Percentiles rank a stretch among this genome's conserved stretches.
Conservation (phyloP, 805 yeast genomes). For the Peterozyma xylosa region DNA sequence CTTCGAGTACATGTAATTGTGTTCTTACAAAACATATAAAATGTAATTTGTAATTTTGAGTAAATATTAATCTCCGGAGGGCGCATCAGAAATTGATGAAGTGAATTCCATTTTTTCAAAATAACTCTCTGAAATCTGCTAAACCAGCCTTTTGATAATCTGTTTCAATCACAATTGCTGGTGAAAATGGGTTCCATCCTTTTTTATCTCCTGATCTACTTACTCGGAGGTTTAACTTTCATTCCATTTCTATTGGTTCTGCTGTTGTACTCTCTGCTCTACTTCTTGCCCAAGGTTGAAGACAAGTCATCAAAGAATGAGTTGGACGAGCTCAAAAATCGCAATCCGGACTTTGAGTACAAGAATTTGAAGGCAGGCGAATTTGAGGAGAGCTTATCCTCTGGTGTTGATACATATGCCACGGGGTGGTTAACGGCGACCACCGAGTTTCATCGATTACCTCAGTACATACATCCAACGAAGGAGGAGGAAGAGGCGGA, state of each 20-base stretch:
- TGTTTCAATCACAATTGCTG: too few relatives aligned
- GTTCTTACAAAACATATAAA: too few relatives aligned
- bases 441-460: slow-evolving; percentile 56
- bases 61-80: too few relatives aligned
- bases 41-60: too few relatives aligned
- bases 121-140: too few relatives aligned
- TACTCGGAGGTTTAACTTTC: slow-evolving; percentile 79
- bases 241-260: slow-evolving; percentile 47
- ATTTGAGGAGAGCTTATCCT: slow-evolving; percentile 48
- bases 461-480: slow-evolving; percentile 25
- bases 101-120: too few relatives aligned
- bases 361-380: slow-evolving; percentile 49
- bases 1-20: too few relatives aligned
- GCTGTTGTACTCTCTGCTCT: slow-evolving; percentile 30
- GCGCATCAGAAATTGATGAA: too few relatives aligned
- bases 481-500: slow-evolving; percentile 8
- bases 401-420: slow-evolving; percentile 57
- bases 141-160: too few relatives aligned
- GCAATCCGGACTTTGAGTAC: slow-evolving; percentile 20
- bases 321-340: slow-evolving; percentile 14
- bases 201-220: slow-evolving; percentile 37
- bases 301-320: slow-evolving; percentile 12
- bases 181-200: slow-evolving; percentile 16
- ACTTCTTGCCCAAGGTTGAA: slow-evolving; percentile 21
- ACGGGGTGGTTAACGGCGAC: slow-evolving; percentile 86